Evolutionary conservation across 1,284 basidiomycete species (phyloP).

Genomic region (Leccinum olivaceoglutinosum): DNA sequence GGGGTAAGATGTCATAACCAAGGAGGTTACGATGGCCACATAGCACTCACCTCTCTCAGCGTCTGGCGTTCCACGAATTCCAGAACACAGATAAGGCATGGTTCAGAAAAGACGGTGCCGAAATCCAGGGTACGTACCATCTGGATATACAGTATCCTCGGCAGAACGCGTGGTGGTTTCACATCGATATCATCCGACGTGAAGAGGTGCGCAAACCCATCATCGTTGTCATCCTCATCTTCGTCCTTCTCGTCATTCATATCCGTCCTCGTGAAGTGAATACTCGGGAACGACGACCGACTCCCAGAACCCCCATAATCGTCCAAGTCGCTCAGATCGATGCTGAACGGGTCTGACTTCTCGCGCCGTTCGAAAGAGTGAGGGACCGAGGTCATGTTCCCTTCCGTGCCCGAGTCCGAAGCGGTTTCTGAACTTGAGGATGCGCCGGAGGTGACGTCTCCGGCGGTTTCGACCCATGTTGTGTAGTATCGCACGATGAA

Average conservation of each 20-base stretch:
- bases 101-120: background rate
- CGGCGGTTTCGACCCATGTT: conserved; percentile 73
- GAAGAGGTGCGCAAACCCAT: conserved; percentile 36
- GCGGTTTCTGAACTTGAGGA: conserved; percentile 42
- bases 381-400: conserved; percentile 52
- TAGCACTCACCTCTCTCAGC: conserved; percentile 57
- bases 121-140: conserved; percentile 52
- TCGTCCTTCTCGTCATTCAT: conserved; percentile 38
- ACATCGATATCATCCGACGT: conserved; percentile 21
- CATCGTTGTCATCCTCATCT: conserved; percentile 34
- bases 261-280: conserved; percentile 57
- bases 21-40: background rate
- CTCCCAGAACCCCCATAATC: conserved; percentile 43
- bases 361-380: conserved; percentile 29
- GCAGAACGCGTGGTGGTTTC: conserved; percentile 36
- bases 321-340: conserved; percentile 59
- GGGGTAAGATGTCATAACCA: background rate
- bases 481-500: conserved; percentile 90
- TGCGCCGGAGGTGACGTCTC: conserved; percentile 40
- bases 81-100: conserved; percentile 32
- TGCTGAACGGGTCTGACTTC: conserved; percentile 45
- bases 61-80: conserved; percentile 88
- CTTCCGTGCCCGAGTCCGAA: conserved; percentile 36
- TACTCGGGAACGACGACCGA: conserved; percentile 69
- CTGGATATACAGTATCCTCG: conserved; percentile 80